Evolutionary conservation across 352 stramenopile genomes (phyloP).

Genomic region (Saprolegnia diclina): DNA sequence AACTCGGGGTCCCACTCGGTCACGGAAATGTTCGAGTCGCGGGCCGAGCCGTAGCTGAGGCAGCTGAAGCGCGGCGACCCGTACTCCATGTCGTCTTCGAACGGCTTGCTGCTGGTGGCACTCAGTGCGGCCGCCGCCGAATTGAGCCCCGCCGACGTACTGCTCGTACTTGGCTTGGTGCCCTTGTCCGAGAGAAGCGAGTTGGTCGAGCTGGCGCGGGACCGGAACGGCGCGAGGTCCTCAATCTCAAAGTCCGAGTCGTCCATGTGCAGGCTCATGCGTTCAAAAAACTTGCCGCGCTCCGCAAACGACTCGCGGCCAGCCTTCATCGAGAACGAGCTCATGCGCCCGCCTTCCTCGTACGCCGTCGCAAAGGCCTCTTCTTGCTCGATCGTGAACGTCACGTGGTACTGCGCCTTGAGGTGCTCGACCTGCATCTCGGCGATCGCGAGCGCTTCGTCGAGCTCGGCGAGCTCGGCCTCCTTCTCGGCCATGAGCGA

Average conservation of each 20-base stretch:
- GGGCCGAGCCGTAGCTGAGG: conserved; percentile 18
- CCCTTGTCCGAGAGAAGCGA: background rate
- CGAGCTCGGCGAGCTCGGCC: conserved; percentile 24
- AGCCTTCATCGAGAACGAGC: conserved; percentile 17
- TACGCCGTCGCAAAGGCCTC: conserved; percentile 11
- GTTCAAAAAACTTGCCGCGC: background rate
- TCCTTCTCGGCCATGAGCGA: conserved; percentile 18
- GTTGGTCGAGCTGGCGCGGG: background rate
- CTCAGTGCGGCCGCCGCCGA: background rate
- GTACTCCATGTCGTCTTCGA: conserved; percentile 11
- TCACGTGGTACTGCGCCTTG: conserved; percentile 21
- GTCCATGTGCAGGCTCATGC: conserved; percentile 14
- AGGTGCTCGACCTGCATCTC: conserved; percentile 27
- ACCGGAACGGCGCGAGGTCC: conserved; percentile 10
- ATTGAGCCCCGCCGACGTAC: background rate
- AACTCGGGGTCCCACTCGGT: conserved; percentile 24
- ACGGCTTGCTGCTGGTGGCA: background rate
- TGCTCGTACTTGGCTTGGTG: background rate
- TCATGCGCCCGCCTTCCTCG: conserved; percentile 18
- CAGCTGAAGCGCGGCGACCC: conserved; percentile 24
- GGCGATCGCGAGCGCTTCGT: conserved; percentile 26
- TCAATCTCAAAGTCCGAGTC: conserved; percentile 20
- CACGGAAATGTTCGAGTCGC: conserved; percentile 8
- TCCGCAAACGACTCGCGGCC: background rate
- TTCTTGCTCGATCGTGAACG: conserved; percentile 24